Percentiles rank a stretch among this genome's conserved stretches.
Conservation (phyloP, 179 eudicot species). For the Beta lomatogona region DNA sequence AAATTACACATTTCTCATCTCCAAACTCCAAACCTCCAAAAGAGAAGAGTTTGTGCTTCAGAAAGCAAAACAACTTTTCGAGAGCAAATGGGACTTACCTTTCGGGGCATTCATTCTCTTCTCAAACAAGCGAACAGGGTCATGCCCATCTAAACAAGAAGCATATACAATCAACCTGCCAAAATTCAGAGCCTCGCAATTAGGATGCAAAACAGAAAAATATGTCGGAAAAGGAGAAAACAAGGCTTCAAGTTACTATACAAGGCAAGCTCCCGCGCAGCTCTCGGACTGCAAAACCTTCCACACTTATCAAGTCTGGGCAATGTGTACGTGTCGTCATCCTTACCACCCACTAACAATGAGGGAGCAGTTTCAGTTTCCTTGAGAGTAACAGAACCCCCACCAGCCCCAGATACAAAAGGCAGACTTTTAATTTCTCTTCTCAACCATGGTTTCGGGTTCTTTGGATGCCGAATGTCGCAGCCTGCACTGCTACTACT, state of each 20-base stretch:
- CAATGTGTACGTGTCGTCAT: constrained; percentile 26
- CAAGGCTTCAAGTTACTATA: constrained; percentile 31
- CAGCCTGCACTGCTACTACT: constrained; percentile 1
- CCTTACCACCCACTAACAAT: constrained; percentile 19
- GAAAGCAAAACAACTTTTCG: background rate
- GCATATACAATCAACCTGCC: constrained; percentile 65
- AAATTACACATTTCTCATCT: background rate
- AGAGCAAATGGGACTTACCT: constrained; percentile 37
- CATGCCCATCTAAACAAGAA: constrained; percentile 83
- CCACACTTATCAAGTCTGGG: constrained; percentile 82
- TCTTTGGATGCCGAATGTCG: constrained; percentile 8
- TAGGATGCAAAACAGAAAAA: background rate
- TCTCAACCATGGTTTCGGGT: constrained; percentile 6
- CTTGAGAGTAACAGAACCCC: constrained; percentile 17
- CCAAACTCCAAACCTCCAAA: background rate
- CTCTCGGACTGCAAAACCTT: constrained; percentile 90
- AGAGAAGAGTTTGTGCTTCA: background rate
- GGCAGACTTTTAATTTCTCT: constrained; percentile 16
- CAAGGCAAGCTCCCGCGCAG: constrained; percentile 91
- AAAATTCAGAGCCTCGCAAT: constrained; percentile 4
- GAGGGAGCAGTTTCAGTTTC: constrained; percentile 20
- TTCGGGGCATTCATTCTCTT: constrained; percentile 64
- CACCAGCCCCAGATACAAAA: constrained; percentile 16
- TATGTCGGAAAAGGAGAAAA: background rate
- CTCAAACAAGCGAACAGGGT: constrained; percentile 85